Base-by-base conservation (phyloP, 2,329 filamentous ascomycete genomes). In the Aspergillus ochraceoroseus region DNA sequence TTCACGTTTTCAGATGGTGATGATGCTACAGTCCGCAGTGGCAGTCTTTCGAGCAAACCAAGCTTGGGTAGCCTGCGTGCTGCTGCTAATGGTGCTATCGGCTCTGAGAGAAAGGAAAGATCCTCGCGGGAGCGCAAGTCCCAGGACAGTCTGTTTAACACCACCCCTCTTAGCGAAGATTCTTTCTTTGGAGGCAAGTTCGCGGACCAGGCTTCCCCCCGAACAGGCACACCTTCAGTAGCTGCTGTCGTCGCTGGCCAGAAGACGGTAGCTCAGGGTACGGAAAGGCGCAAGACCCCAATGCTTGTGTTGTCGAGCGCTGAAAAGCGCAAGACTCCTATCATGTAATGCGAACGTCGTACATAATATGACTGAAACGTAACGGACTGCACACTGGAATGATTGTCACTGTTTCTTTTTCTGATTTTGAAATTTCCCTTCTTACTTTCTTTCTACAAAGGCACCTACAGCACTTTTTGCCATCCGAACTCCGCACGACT, bases 271-370 rank as follows among this genome's bases (percentile, higher is more conserved):
- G 70, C 70, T 28, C 65, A 67, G 36, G 74, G 77, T 49, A 63
- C 63, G 28, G 73, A 76, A 44, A 80, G 87, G 67, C 86, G 87
- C 67, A 89, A 83, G 73, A 85, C 84, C 54, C 84, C 87, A 38
- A 83, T 88, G 74, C 79, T 95, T 60, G 84, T 95, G 52, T 76
- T 95, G 52, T 89, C 85, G 52, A 89, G 82, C 63, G 84, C 82
- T 48, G 88, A 94, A 73, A 95, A 94, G 79, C 85, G 88, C 66
- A 94, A 87, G 75, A 83, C 77, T 66, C 71, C 76, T 44, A 66
- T 78, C 60, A 76, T 75, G 59, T 82, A 71, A 70, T 57, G 51
- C 54, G 49, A 47, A 57, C 47, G 38, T 47, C 55, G 47, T 49
- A 48, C 47, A 54, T 57, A 58, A 61, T 61, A 58, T 59, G 57